Conservation (phyloP, 139 green algal genomes). For the Chlorella sp. region DNA sequence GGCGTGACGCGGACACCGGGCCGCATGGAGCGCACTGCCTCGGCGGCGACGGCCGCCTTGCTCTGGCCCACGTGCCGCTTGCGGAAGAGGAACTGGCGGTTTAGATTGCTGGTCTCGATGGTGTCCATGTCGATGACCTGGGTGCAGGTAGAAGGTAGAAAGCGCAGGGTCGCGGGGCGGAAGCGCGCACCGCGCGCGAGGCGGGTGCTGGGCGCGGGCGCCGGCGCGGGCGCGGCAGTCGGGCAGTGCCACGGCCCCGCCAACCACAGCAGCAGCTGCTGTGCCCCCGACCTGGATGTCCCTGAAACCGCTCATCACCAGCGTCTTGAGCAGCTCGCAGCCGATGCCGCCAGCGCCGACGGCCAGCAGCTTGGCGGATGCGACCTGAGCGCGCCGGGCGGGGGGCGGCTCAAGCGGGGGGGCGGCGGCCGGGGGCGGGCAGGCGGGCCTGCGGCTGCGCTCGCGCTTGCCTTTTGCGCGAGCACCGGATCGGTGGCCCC, state of each 20-base stretch:
- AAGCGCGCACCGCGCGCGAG: too few relatives aligned
- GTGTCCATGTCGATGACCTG: conserved; percentile 99
- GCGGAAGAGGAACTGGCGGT: conserved; percentile 98
- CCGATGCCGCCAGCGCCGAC: conserved; percentile 98
- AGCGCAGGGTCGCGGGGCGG: too few relatives aligned
- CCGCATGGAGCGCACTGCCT: conserved; percentile 69
- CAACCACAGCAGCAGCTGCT: neutral
- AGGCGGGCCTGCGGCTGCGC: too few relatives aligned
- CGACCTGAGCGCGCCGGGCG: too few relatives aligned
- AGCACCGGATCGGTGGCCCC: too few relatives aligned
- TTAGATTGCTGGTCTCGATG: conserved; percentile 98
- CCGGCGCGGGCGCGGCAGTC: too few relatives aligned
- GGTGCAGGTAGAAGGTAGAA: conserved; percentile 36
- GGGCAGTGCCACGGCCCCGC: too few relatives aligned
- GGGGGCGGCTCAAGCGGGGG: too few relatives aligned
- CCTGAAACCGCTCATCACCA: conserved; percentile 89
- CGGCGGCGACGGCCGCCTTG: conserved; percentile 89
- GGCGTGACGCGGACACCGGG: conserved; percentile 67
- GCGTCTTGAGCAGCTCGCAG: conserved; percentile 98
- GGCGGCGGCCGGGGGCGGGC: too few relatives aligned
- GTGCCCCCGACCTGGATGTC: conserved; percentile 85
- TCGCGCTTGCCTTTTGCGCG: too few relatives aligned
- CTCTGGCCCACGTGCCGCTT: conserved; percentile 91
- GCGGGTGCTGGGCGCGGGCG: too few relatives aligned
- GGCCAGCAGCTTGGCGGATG: conserved; percentile 75